These are phyloP conservation scores for Trichoderma koningiopsis DNA, from an alignment of 2,329 filamentous ascomycete species.

Conservation along the genomic window DNA sequence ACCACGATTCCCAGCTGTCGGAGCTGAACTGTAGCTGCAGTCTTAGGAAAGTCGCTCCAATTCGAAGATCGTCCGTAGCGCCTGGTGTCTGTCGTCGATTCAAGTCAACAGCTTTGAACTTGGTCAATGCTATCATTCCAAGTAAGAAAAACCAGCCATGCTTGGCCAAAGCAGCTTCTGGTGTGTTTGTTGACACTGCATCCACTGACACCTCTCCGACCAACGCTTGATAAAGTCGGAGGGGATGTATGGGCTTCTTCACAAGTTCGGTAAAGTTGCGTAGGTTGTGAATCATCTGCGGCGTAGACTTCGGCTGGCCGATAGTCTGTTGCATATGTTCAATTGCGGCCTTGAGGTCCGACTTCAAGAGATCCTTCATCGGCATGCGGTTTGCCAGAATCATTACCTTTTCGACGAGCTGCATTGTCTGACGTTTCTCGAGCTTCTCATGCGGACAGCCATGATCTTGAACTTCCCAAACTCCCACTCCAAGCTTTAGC, in stretches of 20 bases:
- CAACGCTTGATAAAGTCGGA: constrained; percentile 77
- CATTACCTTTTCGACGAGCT: constrained; percentile 82
- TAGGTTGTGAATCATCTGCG: constrained; percentile 83
- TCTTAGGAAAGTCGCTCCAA: constrained; percentile 76
- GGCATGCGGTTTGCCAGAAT: constrained; percentile 78
- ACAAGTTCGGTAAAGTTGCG: constrained; percentile 80
- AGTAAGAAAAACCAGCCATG: constrained; percentile 92
- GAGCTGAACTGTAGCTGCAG: constrained; percentile 81
- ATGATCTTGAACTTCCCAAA: constrained; percentile 73
- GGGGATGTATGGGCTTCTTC: constrained; percentile 79
- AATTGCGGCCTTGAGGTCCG: constrained; percentile 84
- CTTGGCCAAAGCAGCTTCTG: constrained; percentile 71
- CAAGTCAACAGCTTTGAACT: constrained; percentile 70
- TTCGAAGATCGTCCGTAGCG: constrained; percentile 80
- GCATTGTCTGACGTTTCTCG: constrained; percentile 77
- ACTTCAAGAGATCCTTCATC: constrained; percentile 89
- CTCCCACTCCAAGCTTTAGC: constrained; percentile 70
- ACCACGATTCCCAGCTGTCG: constrained; percentile 89
- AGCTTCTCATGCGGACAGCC: constrained; percentile 75
- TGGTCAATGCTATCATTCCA: constrained; percentile 84
- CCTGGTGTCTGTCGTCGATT: constrained; percentile 76
- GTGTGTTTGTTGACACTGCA: constrained; percentile 66
- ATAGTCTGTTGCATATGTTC: constrained; percentile 91
- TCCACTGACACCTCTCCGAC: constrained; percentile 76
- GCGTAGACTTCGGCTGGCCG: constrained; percentile 73